Evolutionary conservation across 2,329 filamentous ascomycete species (phyloP), one percentile per base, ranked within the genome.

Genomic region (Monilinia fructicola): DNA sequence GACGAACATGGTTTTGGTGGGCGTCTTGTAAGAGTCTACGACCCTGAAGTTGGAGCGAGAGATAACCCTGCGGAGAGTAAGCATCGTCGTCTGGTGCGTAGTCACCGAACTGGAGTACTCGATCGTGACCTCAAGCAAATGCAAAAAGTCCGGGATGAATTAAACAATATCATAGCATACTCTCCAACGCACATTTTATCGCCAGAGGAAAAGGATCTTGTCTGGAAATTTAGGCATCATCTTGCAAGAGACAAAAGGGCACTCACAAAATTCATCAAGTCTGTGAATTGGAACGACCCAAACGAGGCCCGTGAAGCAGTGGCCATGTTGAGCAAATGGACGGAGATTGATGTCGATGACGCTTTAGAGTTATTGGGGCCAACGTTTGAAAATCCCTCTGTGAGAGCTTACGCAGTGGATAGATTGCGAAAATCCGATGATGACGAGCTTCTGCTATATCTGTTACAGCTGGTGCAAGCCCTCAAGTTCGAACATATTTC

Each of bases 181-280:
- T 93, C 94, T 9, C 95, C 95, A 3, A 97, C 94, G 0, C 93
- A 97, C 69, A 86, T 91, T 58, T 82, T 99, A 31, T 92, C 88
- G 1, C 87, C 92, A 0, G 93, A 97, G 76, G 95, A 99, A 78
- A 96, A 96, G 75, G 95, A 99, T 77, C 83, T 97, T 62, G 87
- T 99, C 26, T 99, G 96, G 96, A 95, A 96, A 74, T 99, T 98
- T 80, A 86, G 95, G 67, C 96, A 98, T 77, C 94, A 97, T 77
- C 79, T 99, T 28, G 95, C 93, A 0, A 85, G 93, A 67, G 93
- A 99, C 77, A 99, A 99, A 78, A 84, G 90, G 73, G 91, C 94
- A 2, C 82, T 98, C 67, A 99, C 94, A 44, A 99, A 99, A 74
- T 96, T 99, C 73, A 92, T 98, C 77, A 99, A 98, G 78, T 97